Base-by-base conservation (phyloP, 2,329 filamentous ascomycete species). In the Periglandula ipomoeae region DNA sequence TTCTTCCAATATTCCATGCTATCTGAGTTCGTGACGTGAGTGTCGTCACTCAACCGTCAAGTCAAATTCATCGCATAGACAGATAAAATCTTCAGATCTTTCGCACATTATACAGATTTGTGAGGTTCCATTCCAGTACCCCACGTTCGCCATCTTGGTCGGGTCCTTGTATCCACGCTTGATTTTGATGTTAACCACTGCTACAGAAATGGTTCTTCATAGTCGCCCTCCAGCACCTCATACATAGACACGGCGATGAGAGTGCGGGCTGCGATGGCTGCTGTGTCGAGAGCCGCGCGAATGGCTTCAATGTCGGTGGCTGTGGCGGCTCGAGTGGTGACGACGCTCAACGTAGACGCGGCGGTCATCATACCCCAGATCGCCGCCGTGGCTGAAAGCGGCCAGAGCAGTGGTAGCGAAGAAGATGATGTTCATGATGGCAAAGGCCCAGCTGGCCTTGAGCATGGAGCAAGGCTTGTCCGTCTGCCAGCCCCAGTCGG, bases 381-480 rank as follows among this genome's bases (percentile, higher is more conserved):
- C 72, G 52, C 72, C 73, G 62, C 69, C 84, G 66, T 71, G 77
- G 56, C 74, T 63, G 55, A 72, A 77, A 23, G 89, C 88, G 39
- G 93, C 72, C 24, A 91, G 68, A 46, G 81, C 78, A 3, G 88
- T 93, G 61, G 85, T 72, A 64, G 85, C 83, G 70, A 95, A 95
- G 63, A 90, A 84, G 55, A 93, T 71, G 56, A 74, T 72, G 65
- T 93, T 87, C 76, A 96, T 94, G 65, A 97, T 96, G 44, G 80
- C 89, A 57, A 96, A 83, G 3, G 89, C 91, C 69, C 89, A 97
- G 56, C 75, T 78, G 1, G 90, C 85, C 78, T 96, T 97, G 61
- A 95, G 79, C 88, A 96, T 93, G 44, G 85, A 79, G 69, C 91
- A 97, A 5, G 81, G 80, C 74, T 91, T 91, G 66, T 87, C 75